Percentiles rank a stretch among this genome's conserved stretches.
Evolutionary conservation across 2,329 filamentous ascomycete genomes (phyloP).

Genomic region (Ceratocystis variospora): DNA sequence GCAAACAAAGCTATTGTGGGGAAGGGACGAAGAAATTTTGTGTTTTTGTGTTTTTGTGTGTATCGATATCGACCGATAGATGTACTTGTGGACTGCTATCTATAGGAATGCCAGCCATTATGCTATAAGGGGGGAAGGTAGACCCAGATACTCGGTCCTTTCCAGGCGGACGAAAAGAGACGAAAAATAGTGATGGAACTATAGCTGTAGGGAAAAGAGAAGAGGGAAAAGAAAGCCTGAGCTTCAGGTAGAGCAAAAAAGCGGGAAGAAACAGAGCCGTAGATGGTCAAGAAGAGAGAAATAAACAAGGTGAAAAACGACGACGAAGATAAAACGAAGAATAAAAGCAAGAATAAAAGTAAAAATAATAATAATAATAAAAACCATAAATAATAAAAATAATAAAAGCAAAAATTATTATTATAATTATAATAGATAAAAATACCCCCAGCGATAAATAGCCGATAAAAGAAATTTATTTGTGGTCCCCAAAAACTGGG

Average conservation of each 20-base stretch:
- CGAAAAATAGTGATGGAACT: not conserved
- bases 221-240: not conserved
- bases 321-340: not conserved
- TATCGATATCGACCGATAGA: not conserved
- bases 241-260: conserved; percentile 5
- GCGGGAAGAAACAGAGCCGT: not conserved
- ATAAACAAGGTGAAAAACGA: not conserved
- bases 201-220: not conserved
- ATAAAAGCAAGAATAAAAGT: not conserved
- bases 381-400: not conserved
- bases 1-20: not conserved
- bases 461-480: not conserved
- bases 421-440: too few relatives aligned
- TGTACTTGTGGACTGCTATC: too few relatives aligned
- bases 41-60: not conserved
- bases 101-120: too few relatives aligned
- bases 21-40: not conserved
- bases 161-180: not conserved
- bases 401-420: not conserved
- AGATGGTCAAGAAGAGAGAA: not conserved
- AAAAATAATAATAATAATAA: not conserved
- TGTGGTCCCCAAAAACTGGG: not conserved
- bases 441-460: too few relatives aligned
- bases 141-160: conserved; percentile 1
- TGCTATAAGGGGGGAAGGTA: not conserved